Conservation (phyloP, 2,329 filamentous ascomycete species). For the Ramularia collo-cygni region DNA sequence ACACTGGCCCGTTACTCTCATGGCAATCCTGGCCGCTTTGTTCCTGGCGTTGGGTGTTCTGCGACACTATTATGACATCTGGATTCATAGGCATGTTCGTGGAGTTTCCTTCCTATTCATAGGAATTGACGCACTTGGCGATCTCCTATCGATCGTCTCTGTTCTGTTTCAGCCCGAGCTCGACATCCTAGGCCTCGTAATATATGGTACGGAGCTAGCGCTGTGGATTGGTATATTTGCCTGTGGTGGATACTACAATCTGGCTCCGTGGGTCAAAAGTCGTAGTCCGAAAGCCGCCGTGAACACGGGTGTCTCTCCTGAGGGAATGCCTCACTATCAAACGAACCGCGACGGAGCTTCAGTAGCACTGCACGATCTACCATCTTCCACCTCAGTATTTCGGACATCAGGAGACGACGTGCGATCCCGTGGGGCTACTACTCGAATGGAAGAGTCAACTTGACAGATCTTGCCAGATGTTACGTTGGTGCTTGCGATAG, state of each 20-base stretch:
- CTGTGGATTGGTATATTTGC: conserved; percentile 63
- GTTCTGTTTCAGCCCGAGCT: conserved; percentile 54
- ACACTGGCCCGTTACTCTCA: conserved; percentile 58
- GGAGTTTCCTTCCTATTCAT: conserved; percentile 69
- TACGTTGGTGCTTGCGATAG: too few species aligned
- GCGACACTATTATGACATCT: conserved; percentile 65
- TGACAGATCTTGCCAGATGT: too few species aligned
- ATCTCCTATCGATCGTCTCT: conserved; percentile 60
- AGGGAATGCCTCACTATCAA: neutral
- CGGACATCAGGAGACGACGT: conserved; percentile 40
- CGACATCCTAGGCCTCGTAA: conserved; percentile 57
- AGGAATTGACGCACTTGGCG: conserved; percentile 61
- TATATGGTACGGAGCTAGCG: conserved; percentile 59
- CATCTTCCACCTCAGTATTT: conserved; percentile 59
- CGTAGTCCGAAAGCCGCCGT: conserved; percentile 18
- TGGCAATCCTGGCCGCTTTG: conserved; percentile 58
- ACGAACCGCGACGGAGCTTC: too few species aligned
- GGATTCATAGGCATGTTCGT: conserved; percentile 56
- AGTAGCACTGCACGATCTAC: conserved; percentile 43
- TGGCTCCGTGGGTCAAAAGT: conserved; percentile 50
- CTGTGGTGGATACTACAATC: conserved; percentile 58
- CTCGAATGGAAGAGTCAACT: too few species aligned
- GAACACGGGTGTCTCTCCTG: neutral
- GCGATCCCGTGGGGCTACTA: conserved; percentile 12
- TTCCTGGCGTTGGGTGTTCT: conserved; percentile 61